Evolutionary conservation across 2,329 filamentous ascomycete species (phyloP).

Genomic region (Fusarium sarcochroum): DNA sequence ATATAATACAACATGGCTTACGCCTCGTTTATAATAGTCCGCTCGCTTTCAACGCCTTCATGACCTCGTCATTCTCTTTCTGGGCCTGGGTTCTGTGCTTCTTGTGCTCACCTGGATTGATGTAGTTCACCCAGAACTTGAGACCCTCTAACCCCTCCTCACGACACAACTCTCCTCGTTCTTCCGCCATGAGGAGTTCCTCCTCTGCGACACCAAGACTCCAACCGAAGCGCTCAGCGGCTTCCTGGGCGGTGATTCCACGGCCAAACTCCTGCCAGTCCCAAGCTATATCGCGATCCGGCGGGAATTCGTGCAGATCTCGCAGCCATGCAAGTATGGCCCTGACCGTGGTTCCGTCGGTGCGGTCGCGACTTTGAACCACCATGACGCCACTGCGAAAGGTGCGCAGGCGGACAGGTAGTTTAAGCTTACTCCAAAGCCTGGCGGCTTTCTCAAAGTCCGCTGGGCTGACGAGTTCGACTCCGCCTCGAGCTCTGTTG

Average conservation of each 20-base stretch:
- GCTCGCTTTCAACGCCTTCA: conserved; percentile 60
- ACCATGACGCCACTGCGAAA: conserved; percentile 97
- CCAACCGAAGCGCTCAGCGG: conserved; percentile 93
- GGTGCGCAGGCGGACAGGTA: conserved; percentile 87
- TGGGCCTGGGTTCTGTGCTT: conserved; percentile 48
- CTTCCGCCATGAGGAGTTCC: conserved; percentile 97
- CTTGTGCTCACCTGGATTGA: conserved; percentile 61
- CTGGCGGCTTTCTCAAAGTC: conserved; percentile 93
- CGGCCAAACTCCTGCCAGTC: conserved; percentile 84
- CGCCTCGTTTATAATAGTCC: conserved; percentile 49
- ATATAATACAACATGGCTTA: conserved; percentile 9
- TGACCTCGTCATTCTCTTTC: conserved; percentile 58
- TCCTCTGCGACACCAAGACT: conserved; percentile 96
- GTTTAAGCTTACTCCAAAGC: conserved; percentile 87
- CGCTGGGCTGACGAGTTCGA: conserved; percentile 91
- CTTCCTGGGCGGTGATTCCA: conserved; percentile 90
- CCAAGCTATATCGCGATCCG: conserved; percentile 76
- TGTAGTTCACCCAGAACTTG: conserved; percentile 91
- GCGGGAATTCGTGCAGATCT: conserved; percentile 76
- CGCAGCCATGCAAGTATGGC: conserved; percentile 83
- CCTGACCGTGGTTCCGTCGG: conserved; percentile 89
- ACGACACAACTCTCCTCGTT: conserved; percentile 86
- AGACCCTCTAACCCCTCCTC: conserved; percentile 93
- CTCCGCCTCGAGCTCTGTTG: conserved; percentile 91
- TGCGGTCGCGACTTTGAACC: conserved; percentile 88